These are phyloP conservation scores for Petasospora fabianii DNA, from an alignment of 1,139 yeast species.

Conservation along the genomic window DNA sequence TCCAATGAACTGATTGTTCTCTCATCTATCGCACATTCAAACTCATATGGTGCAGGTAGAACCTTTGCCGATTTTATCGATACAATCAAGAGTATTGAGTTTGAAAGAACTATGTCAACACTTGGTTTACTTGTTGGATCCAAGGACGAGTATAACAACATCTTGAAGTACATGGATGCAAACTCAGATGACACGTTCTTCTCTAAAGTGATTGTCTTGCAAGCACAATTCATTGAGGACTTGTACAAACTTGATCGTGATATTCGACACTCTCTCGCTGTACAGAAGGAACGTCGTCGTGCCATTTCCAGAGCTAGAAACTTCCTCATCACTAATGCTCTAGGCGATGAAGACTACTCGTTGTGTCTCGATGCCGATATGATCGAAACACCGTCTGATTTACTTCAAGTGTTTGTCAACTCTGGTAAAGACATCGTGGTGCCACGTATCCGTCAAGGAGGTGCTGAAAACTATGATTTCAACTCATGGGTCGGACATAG, in stretches of 20 bases:
- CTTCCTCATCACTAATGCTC: slow-evolving; percentile 28
- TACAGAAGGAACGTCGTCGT: slow-evolving; percentile 32
- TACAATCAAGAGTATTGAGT: slow-evolving; percentile 14
- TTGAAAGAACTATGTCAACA: slow-evolving; percentile 13
- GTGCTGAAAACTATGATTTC: slow-evolving; percentile 25
- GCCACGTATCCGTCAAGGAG: slow-evolving; percentile 24
- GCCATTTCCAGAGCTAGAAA: slow-evolving; percentile 32
- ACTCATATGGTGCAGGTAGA: slow-evolving; percentile 19
- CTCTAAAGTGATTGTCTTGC: slow-evolving; percentile 20
- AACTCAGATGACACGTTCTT: slow-evolving; percentile 11
- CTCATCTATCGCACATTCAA: slow-evolving; percentile 15
- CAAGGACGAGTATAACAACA: slow-evolving; percentile 16
- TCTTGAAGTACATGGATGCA: slow-evolving; percentile 13
- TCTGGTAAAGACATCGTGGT: slow-evolving; percentile 22
- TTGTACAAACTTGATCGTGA: slow-evolving; percentile 17
- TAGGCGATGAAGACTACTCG: slow-evolving; percentile 28
- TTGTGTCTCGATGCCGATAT: slow-evolving; percentile 27
- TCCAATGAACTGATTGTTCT: slow-evolving; percentile 17
- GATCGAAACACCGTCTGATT: slow-evolving; percentile 19
- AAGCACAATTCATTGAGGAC: slow-evolving; percentile 26
- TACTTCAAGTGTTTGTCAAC: slow-evolving; percentile 16
- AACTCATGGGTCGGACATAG: slow-evolving; percentile 28
- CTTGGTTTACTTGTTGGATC: slow-evolving; percentile 21
- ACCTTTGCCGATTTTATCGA: slow-evolving; percentile 15
- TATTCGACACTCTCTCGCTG: slow-evolving; percentile 18